Percentiles rank a stretch among this genome's conserved stretches.
phyloP scores from a whole-genome alignment of 2,329 filamentous ascomycete species.

The Pseudofabraea citricarpa region DNA sequence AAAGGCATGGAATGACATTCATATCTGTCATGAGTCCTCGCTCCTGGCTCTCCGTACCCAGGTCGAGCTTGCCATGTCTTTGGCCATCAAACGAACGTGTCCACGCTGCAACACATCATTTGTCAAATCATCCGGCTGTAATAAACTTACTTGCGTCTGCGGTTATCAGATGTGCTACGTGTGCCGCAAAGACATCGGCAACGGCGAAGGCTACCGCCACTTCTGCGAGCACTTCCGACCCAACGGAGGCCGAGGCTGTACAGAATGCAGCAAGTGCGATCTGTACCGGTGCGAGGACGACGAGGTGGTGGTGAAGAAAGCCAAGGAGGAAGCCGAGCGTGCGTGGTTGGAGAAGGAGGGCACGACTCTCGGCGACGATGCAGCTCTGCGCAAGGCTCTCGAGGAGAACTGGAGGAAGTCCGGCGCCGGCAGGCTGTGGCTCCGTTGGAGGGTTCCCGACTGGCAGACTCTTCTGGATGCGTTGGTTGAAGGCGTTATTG shows the following conservation, averaged over 20 bases:
- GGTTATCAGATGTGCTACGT: slow-evolving; percentile 99
- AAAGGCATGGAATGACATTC: slow-evolving; percentile 82
- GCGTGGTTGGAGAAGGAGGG: slow-evolving; percentile 66
- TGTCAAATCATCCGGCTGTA: slow-evolving; percentile 90
- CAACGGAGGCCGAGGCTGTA: slow-evolving; percentile 69
- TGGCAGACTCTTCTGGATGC: slow-evolving; percentile 25
- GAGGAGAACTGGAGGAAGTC: slow-evolving; percentile 39
- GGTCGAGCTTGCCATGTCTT: slow-evolving; percentile 88
- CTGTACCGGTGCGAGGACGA: slow-evolving; percentile 69
- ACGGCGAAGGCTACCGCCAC: slow-evolving; percentile 77
- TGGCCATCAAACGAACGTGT: slow-evolving; percentile 92
- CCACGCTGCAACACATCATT: slow-evolving; percentile 88
- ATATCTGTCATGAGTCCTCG: slow-evolving; percentile 83
- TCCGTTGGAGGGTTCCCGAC: slow-evolving; percentile 21
- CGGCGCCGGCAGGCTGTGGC: slow-evolving; percentile 10
- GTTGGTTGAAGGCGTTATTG: slow-evolving; percentile 25
- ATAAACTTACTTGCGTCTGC: slow-evolving; percentile 93
- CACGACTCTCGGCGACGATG: slow-evolving; percentile 48
- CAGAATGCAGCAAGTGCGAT: slow-evolving; percentile 76
- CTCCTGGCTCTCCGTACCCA: slow-evolving; percentile 79
- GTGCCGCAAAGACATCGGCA: slow-evolving; percentile 71
- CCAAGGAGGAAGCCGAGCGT: slow-evolving; percentile 66
- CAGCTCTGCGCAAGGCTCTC: slow-evolving; percentile 50
- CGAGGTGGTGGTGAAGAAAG: slow-evolving; percentile 61
- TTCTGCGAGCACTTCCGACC: slow-evolving; percentile 95